These are phyloP conservation scores for Pythium sp. DNA, from an alignment of 352 stramenopile genomes.

Conservation along the genomic window DNA sequence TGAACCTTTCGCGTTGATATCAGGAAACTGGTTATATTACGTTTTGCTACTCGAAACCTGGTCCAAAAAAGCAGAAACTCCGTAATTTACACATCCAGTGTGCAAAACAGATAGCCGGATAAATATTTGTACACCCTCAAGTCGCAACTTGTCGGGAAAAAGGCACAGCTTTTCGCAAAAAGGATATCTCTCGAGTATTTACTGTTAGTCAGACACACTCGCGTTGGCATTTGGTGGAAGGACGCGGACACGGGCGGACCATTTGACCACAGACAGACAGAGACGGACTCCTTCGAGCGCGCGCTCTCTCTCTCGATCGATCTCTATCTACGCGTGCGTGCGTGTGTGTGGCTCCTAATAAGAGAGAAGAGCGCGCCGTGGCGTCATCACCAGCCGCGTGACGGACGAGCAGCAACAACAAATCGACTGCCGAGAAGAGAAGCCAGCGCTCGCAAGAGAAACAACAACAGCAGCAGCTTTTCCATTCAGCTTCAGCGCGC, in stretches of 20 bases:
- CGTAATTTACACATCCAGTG: too few relatives aligned
- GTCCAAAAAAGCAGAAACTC: too few relatives aligned
- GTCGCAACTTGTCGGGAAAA: neutral
- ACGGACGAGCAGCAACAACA: neutral
- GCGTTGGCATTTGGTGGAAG: neutral
- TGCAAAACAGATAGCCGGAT: too few relatives aligned
- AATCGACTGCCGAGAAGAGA: neutral
- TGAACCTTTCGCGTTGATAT: too few relatives aligned
- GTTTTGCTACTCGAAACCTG: too few relatives aligned
- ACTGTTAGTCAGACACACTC: neutral
- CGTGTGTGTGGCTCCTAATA: too few relatives aligned
- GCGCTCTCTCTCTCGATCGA: neutral
- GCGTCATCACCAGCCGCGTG: neutral
- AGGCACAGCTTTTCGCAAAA: neutral
- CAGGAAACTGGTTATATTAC: too few relatives aligned
- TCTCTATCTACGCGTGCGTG: neutral
- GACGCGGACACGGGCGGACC: constrained; percentile 6
- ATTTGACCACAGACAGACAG: neutral
- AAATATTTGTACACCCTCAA: too few relatives aligned
- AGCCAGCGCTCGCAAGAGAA: neutral
- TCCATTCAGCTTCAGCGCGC: neutral
- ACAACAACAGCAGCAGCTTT: neutral
- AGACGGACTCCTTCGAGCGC: neutral
- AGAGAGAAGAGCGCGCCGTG: neutral
- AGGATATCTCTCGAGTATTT: neutral